Evolutionary conservation across 352 stramenopile species (phyloP), one percentile per base, ranked within the genome.

Genomic region (Globisporangium polare): DNA sequence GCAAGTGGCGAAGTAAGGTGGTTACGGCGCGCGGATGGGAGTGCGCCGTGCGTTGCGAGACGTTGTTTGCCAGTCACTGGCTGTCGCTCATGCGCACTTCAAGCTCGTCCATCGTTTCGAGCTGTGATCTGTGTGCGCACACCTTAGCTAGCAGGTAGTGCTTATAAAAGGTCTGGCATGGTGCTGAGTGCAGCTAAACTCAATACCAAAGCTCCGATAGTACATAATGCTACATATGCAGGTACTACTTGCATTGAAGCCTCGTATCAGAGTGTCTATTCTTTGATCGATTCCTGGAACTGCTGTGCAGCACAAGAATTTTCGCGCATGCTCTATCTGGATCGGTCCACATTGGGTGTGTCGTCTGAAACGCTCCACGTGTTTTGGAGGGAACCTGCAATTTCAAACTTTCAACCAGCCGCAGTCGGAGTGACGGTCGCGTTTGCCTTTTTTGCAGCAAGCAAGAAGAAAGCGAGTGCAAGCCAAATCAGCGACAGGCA

Each of bases 251-350:
- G 3, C 0, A 1, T 13, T 67, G 31, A 26, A 35, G 27, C 52
- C 69, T 15, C 51, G 54, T 50, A 52, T 41, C 39, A 43, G 47
- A 41, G 29, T 12, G 50, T 18, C 27, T 51, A 37, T 43, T 61
- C 26, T 29, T 20, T 12, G 18, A n/a, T 10, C 41, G 39, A 18
- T 42, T 61, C 22, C 18, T 37, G 41, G 9, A 37, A 59, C 15
- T 50, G 35, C 46, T 39, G 29, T 22, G 27, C n/a, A 63, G 33
- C 59, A 72, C 63, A 63, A 65, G 62, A 71, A 68, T 58, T 57
- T 69, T 73, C 63, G 39, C 27, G 17, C 24, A 67, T 29, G n/a
- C 12, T 12, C 10, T 24, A 59, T 60, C 18, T 43, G 37, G 39
- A 26, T 2, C 53, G 37, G 2, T n/a, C 24, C 53, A 60, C 35